Evolutionary conservation across 768 basidiomycete genomes (phyloP), one percentile per base, ranked within the genome.

Genomic region (Mycena epipterygia): DNA sequence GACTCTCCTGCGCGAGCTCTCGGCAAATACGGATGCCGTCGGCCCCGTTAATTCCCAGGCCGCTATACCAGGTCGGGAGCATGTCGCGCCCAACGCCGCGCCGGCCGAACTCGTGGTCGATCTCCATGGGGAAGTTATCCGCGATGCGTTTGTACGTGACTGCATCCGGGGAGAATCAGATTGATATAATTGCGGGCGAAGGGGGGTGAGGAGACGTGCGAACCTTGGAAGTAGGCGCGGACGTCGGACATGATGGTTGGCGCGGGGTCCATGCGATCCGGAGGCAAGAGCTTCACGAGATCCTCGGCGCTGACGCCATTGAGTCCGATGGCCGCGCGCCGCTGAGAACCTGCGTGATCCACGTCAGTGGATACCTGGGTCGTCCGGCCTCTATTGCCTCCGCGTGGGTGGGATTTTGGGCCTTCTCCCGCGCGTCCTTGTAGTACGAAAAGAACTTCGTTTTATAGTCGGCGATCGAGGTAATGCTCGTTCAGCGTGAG

Each of bases 131-230:
- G 4, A 91, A 76, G 53, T 84, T 86, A 75, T 92, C 91, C 2
- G 82, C 82, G 68, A 90, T 86, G 2, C 90, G 84, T 76, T 90
- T 90, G 76, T 88, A 90, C 0, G 89, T 86, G 2, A 91, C 90
- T 92, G 55, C 3, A 16, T n/a, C 16, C 17, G 13, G 27, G 21
- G 13, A 33, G 3, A 25, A 39, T 23, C 23, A 44, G 23, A 8
- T 53, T 17, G 32, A 32, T 8, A 33, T 53, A 51, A 23, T 23
- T 5, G 49, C 52, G 48, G 8, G 12, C 48, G 16, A 2, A 29
- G n/a, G 5, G 13, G 37, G n/a, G 11, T 30, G 42, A 8, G 8
- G 46, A 37, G 11, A 16, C 6, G 11, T 16, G n/a, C 27, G 2
- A 25, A 86, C 87, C 87, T 79, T 89, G 85, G 75, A 89, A 89